These are phyloP conservation scores for Lathyrus sativus DNA, from an alignment of 306 rosid genomes.

Conservation along the genomic window DNA sequence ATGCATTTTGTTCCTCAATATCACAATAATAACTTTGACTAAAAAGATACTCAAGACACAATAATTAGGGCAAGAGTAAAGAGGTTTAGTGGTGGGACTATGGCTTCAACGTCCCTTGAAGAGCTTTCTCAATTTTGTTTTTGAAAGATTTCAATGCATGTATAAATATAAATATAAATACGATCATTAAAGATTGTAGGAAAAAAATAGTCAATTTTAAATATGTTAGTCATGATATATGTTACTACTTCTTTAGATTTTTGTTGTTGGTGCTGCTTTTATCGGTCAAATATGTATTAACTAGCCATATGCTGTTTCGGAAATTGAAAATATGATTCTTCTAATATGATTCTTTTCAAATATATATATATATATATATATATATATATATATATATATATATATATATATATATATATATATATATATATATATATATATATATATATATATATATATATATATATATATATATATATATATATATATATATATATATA, in stretches of 20 bases:
- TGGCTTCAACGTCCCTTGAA: conserved; percentile 1
- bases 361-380: too few species aligned
- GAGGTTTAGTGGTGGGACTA: conserved; percentile 5
- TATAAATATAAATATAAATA: background rate
- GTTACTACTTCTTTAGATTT: background rate
- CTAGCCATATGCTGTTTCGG: too few species aligned
- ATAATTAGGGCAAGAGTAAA: background rate
- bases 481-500: too few species aligned
- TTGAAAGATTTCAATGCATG: background rate
- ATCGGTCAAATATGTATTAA: too few species aligned
- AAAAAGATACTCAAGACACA: background rate
- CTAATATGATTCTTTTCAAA: too few species aligned
- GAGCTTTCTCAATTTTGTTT: background rate
- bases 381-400: too few species aligned
- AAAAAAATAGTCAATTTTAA: background rate
- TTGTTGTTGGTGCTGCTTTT: background rate
- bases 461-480: too few species aligned
- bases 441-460: too few species aligned
- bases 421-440: too few species aligned
- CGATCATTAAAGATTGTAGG: background rate
- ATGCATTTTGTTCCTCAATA: background rate
- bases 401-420: too few species aligned
- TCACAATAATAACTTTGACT: background rate
- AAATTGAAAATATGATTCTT: too few species aligned
- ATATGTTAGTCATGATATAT: background rate